Evolutionary conservation across 176 grass and related monocot genomes (phyloP), one percentile per base, ranked within the genome.

Genomic region (Musa beccarii): DNA sequence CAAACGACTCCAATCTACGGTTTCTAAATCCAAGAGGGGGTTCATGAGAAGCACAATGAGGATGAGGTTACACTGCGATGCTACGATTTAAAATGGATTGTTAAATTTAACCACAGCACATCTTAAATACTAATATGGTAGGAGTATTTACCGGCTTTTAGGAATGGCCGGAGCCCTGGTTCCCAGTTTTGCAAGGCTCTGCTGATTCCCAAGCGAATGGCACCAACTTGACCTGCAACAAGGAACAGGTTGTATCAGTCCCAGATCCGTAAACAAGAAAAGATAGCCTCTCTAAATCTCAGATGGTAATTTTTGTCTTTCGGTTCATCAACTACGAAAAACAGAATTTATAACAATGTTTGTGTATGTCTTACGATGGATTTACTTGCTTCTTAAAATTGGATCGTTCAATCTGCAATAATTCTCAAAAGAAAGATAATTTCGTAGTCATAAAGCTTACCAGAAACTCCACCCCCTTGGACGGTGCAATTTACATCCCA

Each of bases 131-230:
- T n/a, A 51, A 51, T 52, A 6, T 65, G 72, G 9, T 23, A 61
- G 4, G 43, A 51, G 13, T 22, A 15, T 73, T 84, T 92, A 99
- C 95, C 95, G 81, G 90, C 80, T 99, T 99, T 99, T 54, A 99
- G 91, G 73, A 92, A 83, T 52, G 95, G 86, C 63, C 86, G 88
- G 10, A 81, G 28, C 43, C 90, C 95, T 78, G 95, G 95, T 84
- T 99, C 95, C 78, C 83, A 94, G 54, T 94, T 94, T 81, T 99
- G 88, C 76, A 99, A 88, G 49, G 95, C 91, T 77, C 91, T 92
- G 57, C 95, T 99, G 68, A 99, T 92, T 21, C 95, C 95, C 71
- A 99, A 77, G 51, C 91, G 91, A 59, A 99, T 87, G 63, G 95
- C 95, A 67, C 91, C 91, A 20, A 99, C 91, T 90, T 94, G 95